Evolutionary conservation across 2,329 filamentous ascomycete genomes (phyloP).

Genomic region (Fusarium keratoplasticum): DNA sequence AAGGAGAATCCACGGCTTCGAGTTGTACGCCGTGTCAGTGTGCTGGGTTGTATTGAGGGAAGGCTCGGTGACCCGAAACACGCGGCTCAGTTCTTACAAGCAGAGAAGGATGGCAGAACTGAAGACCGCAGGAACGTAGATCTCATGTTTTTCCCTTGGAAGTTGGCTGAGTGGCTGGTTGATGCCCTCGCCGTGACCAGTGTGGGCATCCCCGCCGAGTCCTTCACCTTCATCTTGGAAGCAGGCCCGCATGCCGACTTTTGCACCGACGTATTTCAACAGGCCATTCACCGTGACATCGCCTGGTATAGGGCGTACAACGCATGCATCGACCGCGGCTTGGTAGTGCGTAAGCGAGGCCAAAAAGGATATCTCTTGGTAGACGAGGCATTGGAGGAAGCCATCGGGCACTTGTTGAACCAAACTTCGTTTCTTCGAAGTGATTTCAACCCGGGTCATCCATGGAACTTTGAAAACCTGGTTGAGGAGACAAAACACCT

Average conservation of each 20-base stretch:
- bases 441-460: background rate
- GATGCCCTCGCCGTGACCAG: background rate
- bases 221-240: conserved; percentile 6
- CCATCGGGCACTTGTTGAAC: background rate
- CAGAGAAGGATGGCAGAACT: background rate
- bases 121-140: background rate
- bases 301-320: background rate
- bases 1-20: conserved; percentile 17
- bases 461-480: background rate
- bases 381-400: background rate
- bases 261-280: background rate
- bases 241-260: background rate
- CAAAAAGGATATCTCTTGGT: background rate
- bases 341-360: background rate
- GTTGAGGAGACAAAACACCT: background rate
- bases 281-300: background rate
- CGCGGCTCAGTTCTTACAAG: background rate
- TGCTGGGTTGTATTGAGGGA: background rate
- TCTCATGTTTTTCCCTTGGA: background rate
- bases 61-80: background rate
- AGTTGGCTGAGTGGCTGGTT: background rate
- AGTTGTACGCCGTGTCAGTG: conserved; percentile 12
- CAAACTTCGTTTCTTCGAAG: background rate
- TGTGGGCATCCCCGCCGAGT: background rate
- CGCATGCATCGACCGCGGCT: background rate